Evolutionary conservation across 805 yeast species (phyloP).

Genomic region (Nakazawaea ernobii): DNA sequence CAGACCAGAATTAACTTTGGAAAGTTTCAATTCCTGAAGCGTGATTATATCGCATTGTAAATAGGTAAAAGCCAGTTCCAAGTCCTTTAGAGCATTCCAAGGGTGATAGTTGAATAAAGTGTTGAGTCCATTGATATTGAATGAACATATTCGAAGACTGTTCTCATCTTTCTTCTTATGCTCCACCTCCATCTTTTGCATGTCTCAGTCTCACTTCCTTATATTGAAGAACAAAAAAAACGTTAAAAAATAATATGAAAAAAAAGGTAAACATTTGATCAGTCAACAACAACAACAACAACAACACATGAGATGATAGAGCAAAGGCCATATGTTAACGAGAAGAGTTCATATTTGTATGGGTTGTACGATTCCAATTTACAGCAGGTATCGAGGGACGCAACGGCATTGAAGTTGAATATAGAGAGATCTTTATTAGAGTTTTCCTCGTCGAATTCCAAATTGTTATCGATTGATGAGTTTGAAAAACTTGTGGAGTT

Average conservation of each 20-base stretch:
- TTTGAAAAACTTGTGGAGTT: not conserved
- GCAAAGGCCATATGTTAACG: slow-evolving; percentile 7
- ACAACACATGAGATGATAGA: slow-evolving; percentile 3
- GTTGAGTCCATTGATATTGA: slow-evolving; percentile 81
- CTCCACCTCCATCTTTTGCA: not conserved
- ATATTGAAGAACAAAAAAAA: not conserved
- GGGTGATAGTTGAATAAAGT: slow-evolving; percentile 81
- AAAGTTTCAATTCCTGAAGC: slow-evolving; percentile 79
- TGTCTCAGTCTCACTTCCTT: not conserved
- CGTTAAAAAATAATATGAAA: not conserved
- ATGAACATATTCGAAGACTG: slow-evolving; percentile 29
- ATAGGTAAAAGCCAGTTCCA: slow-evolving; percentile 40
- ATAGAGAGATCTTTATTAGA: slow-evolving; percentile 1
- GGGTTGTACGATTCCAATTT: slow-evolving; percentile 2
- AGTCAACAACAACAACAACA: not conserved
- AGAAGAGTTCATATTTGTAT: slow-evolving; percentile 1
- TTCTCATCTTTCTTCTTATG: no score
- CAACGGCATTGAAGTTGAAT: not conserved
- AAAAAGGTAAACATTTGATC: not conserved
- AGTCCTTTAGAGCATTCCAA: slow-evolving; percentile 53
- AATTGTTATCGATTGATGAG: slow-evolving; percentile 1
- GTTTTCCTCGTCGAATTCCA: not conserved
- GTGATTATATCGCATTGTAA: slow-evolving; percentile 74
- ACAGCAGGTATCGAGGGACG: not conserved
- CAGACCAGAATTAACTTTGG: slow-evolving; percentile 39